These are phyloP conservation scores for Magnaporthiopsis rhizophila DNA, from an alignment of 2,329 filamentous ascomycete species.

Conservation along the genomic window DNA sequence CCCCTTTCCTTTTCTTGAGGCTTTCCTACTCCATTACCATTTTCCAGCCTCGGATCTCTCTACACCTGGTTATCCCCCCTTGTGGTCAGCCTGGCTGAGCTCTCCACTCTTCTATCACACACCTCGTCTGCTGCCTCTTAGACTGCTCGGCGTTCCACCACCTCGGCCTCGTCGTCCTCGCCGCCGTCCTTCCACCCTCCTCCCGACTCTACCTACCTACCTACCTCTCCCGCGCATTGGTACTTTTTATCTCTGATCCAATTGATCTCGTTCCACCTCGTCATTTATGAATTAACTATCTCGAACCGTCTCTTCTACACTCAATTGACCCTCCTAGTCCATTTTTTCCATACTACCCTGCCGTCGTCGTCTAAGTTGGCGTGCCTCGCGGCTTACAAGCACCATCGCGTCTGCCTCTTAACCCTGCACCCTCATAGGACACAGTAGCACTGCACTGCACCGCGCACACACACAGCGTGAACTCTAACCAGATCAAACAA, in stretches of 20 bases:
- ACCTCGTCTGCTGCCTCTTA: slow-evolving; percentile 6
- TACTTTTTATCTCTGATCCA: background rate
- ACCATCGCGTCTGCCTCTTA: background rate
- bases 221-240: background rate
- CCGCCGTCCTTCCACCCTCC: background rate
- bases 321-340: background rate
- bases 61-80: background rate
- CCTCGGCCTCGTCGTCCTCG: slow-evolving; percentile 1
- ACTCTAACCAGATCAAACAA: slow-evolving; percentile 16
- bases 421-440: background rate
- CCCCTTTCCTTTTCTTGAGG: background rate
- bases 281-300: background rate
- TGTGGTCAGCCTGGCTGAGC: slow-evolving; percentile 1
- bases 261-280: background rate
- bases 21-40: background rate
- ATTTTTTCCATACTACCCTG: background rate
- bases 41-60: background rate
- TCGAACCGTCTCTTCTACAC: background rate
- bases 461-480: slow-evolving; percentile 13
- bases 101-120: slow-evolving; percentile 5
- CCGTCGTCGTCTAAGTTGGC: background rate
- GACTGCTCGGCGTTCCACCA: background rate
- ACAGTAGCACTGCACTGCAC: slow-evolving; percentile 10
- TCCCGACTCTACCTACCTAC: background rate
- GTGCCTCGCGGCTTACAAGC: background rate